phyloP scores from a whole-genome alignment of 768 basidiomycete genomes.

The Rhizopogon vesiculosus region DNA sequence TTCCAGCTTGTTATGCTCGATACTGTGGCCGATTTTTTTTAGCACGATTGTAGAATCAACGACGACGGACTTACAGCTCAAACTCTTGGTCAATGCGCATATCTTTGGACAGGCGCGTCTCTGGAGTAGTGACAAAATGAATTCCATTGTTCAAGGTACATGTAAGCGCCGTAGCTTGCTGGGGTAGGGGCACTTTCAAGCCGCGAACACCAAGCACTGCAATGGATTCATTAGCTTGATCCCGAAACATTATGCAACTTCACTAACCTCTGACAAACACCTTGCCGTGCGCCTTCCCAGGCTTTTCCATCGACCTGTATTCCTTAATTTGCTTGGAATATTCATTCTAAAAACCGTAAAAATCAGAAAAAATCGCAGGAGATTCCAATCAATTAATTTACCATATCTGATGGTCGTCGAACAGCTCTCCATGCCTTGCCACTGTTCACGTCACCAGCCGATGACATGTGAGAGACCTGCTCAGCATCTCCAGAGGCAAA shows the following conservation, averaged over 20 bases:
- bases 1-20: slow-evolving; percentile 92
- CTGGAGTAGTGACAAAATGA: slow-evolving; percentile 90
- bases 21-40: slow-evolving; percentile 37
- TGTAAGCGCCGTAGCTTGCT: slow-evolving; percentile 67
- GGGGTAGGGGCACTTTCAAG: slow-evolving; percentile 74
- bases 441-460: slow-evolving; percentile 77
- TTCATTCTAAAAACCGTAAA: slow-evolving; percentile 64
- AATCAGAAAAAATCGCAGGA: not conserved
- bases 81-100: slow-evolving; percentile 83
- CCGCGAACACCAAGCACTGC: slow-evolving; percentile 74
- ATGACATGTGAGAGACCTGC: slow-evolving; percentile 62
- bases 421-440: slow-evolving; percentile 86
- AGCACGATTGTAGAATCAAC: not conserved
- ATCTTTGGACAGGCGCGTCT: slow-evolving; percentile 53
- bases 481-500: slow-evolving; percentile 76
- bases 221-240: not conserved
- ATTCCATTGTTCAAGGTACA: slow-evolving; percentile 96
- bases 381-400: slow-evolving; percentile 28
- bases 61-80: slow-evolving; percentile 60
- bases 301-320: slow-evolving; percentile 69
- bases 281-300: slow-evolving; percentile 82
- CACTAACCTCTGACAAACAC: slow-evolving; percentile 86
- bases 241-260: not conserved
- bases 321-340: slow-evolving; percentile 88
- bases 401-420: slow-evolving; percentile 92